Evolutionary conservation across 1,284 basidiomycete species (phyloP), one percentile per base, ranked within the genome.

Genomic region (Hypsizygus ulmarius): DNA sequence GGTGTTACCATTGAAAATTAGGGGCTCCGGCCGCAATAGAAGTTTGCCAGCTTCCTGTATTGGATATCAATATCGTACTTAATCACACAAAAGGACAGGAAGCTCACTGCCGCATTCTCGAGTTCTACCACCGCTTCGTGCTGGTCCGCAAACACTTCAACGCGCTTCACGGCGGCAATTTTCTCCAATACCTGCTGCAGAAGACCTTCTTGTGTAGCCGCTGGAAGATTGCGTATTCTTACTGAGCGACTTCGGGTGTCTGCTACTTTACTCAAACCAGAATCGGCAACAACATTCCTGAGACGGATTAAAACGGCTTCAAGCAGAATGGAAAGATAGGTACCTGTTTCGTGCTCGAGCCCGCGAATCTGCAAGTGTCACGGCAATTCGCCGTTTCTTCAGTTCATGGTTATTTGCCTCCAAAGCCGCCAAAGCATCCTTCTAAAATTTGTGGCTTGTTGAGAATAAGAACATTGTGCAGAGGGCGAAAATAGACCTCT

Each of bases 101-200:
- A 12, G 71, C 84, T 65, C 59, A 93, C 92, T 34, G 87, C 83
- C 27, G 77, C 72, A 45, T 71, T 86, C 46, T 84, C 79, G 19
- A 96, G 71, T 62, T 94, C 90, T 1, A 88, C 84, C 1, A 88
- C 68, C 1, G 93, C 94, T 62, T 93, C 84, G 12, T 75, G 69
- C 38, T 66, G 68, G 45, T 82, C 78, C 6, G 69, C 64, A 56
- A 91, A 87, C 1, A 95, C 74, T 59, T 93, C 90, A 0, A 96
- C 77, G 1, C 88, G 79, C 45, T 78, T 83, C 21, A 97, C 82
- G 3, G 72, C 66, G 0, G 80, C 80, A 37, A 87, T 66, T 66
- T 92, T 94, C 64, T 93, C 90, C 5, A 97, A 70, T 0, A 73
- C 71, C 71, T 97, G 94, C 59, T 97, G 94, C 16, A 97, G 66